Conservation (phyloP, 2,329 filamentous ascomycete genomes). For the Xylaria hypoxylon region DNA sequence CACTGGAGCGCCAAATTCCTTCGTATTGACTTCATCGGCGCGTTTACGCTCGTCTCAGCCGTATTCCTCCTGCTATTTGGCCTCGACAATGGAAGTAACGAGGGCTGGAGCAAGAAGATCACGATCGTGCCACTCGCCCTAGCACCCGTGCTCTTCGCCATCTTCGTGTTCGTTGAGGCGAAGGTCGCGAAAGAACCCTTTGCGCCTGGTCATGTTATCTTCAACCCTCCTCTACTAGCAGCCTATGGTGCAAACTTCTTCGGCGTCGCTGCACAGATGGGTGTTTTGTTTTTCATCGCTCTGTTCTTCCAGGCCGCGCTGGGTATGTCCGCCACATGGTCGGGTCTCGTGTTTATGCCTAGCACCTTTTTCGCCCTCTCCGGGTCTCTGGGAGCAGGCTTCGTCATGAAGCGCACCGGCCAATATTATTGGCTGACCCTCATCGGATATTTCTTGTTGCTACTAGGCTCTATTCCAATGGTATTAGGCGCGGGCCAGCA, state of each 20-base stretch:
- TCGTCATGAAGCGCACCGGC: slow-evolving; percentile 76
- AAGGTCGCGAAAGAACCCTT: slow-evolving; percentile 77
- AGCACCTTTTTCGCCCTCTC: slow-evolving; percentile 70
- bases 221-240: slow-evolving; percentile 73
- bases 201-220: slow-evolving; percentile 78
- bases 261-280: slow-evolving; percentile 67
- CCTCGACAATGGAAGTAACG: slow-evolving; percentile 78
- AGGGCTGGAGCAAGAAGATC: slow-evolving; percentile 71
- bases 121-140: slow-evolving; percentile 69
- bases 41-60: slow-evolving; percentile 72
- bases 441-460: slow-evolving; percentile 63
- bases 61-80: slow-evolving; percentile 75
- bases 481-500: slow-evolving; percentile 64
- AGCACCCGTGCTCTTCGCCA: slow-evolving; percentile 68
- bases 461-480: slow-evolving; percentile 66
- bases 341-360: slow-evolving; percentile 75
- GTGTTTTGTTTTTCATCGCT: slow-evolving; percentile 77
- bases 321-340: slow-evolving; percentile 70
- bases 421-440: slow-evolving; percentile 78
- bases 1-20: slow-evolving; percentile 75
- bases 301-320: slow-evolving; percentile 81
- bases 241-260: slow-evolving; percentile 81
- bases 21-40: slow-evolving; percentile 80
- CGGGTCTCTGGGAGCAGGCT: slow-evolving; percentile 73
- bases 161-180: slow-evolving; percentile 77